phyloP scores from a whole-genome alignment of 495 filamentous ascomycete genomes.

The Penicillium maclennaniae region DNA sequence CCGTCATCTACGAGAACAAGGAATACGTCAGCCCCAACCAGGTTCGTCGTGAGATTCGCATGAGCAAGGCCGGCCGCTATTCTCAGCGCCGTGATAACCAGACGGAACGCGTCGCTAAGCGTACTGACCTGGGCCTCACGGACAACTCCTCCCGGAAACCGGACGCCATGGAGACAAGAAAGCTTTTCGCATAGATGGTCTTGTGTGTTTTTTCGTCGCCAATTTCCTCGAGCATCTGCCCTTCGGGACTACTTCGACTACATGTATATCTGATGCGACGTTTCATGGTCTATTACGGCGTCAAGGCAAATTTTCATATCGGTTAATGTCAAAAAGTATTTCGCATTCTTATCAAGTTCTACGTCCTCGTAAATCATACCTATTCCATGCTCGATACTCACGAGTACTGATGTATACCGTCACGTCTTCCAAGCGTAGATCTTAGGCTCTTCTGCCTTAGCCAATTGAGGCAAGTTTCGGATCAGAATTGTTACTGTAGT shows the following conservation, averaged over 20 bases:
- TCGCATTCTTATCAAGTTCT: slow-evolving; percentile 5
- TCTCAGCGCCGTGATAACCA: slow-evolving; percentile 67
- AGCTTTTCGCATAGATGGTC: slow-evolving; percentile 67
- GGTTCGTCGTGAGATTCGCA: slow-evolving; percentile 73
- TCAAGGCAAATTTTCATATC: slow-evolving; percentile 31
- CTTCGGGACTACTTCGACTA: slow-evolving; percentile 27
- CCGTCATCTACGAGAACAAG: slow-evolving; percentile 98
- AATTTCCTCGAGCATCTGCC: slow-evolving; percentile 32
- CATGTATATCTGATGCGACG: slow-evolving; percentile 44
- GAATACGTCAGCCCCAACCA: slow-evolving; percentile 97
- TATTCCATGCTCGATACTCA: neutral
- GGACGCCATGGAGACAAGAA: slow-evolving; percentile 73
- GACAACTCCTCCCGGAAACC: slow-evolving; percentile 57
- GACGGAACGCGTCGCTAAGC: slow-evolving; percentile 69
- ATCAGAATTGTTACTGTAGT: too few species aligned
- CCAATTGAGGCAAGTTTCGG: too few species aligned
- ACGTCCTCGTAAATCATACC: too few species aligned
- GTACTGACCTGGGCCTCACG: slow-evolving; percentile 68
- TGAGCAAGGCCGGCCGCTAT: slow-evolving; percentile 70
- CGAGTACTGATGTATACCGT: neutral
- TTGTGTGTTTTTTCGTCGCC: slow-evolving; percentile 10
- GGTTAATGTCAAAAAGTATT: slow-evolving; percentile 27
- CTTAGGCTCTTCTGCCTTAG: neutral
- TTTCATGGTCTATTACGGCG: slow-evolving; percentile 40
- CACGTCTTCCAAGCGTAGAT: neutral